Base-by-base conservation (phyloP, 1,284 basidiomycete genomes). In the Psilocybe mexicana region DNA sequence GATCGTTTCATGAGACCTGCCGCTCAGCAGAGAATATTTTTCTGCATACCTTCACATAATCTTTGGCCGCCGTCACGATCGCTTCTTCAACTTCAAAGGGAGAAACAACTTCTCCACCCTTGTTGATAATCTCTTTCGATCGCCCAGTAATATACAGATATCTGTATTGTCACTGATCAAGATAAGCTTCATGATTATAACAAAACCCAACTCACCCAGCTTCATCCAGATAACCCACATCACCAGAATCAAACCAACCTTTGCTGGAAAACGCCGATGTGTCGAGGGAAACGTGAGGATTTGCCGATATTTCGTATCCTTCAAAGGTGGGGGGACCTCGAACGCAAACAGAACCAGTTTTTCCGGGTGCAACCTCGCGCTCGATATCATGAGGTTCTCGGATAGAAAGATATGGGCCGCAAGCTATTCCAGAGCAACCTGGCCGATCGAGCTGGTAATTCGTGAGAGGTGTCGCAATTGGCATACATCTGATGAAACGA, bases 81-180 rank as follows among this genome's bases (percentile, higher is more conserved):
- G 79, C 79, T 63, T 81, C 79, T 65, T 81, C 79, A 26, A 81
- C 69, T 70, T 89, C 86, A 61, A 88, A 82, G 1, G 87, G 87
- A 5, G 82, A 84, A 58, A 88, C 83, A 61, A 88, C 87, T 68
- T 89, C 86, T 2, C 86, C 86, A 11, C 84, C 84, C 60, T 81
- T 79, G 67, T 85, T 84, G 67, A 84, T 84, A 59, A 85, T 80
- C 72, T 85, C 84, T 68, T 85, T 85, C 10, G 83, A 77, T 25
- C 83, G 75, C 6, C 83, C 83, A 0, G 83, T 85, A 58, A 85
- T 79, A 59, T 79, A 78, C 4, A 88, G 69, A 67, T 86, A 85
- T 28, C 70, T 72, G 48, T 6, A 49, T 10, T 48, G 42, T 35
- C 51, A 58, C 12, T 51, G 12, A 30, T 38, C 25, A 40, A 14